Base-by-base conservation (phyloP, 495 filamentous ascomycete genomes). In the Parathielavia appendiculata region DNA sequence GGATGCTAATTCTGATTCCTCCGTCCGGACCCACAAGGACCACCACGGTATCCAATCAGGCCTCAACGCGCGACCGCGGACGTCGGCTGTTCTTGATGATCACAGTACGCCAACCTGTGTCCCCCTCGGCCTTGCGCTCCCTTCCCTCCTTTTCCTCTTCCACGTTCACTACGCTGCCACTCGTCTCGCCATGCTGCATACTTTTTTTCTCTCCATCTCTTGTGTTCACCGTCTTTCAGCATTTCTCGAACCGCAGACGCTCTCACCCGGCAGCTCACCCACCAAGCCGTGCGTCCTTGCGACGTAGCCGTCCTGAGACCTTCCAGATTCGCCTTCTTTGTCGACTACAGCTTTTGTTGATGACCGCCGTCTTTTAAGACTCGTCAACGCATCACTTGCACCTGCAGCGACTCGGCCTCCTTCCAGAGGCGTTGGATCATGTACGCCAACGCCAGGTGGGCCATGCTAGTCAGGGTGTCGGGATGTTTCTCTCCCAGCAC, bases 41-140 rank as follows among this genome's bases (percentile, higher is more conserved):
- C 16, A 34, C 46, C 26, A 49, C 23, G 46, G 22, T 49, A 49
- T 49, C 23, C 23, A 49, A 49, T 49, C 46, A 49, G 46, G 46
- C 34, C 46, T 34, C 26, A 34, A 30, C 6, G 26, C 26, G 32
- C 46, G 23, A 49, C 46, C 17, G 9, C 40, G 40, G 35, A 43
- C 16, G 9, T 43, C 40, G 40, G 8, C 40, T 43, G 40, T 43
- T 8, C 40, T 43, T 43, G 40, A 43, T 43, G 19, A 47, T 30
- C 10, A 47, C 44, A 23, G 7, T 20, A 43, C 40, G 17, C 40
- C 40, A 43, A 43, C 8, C 40, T 43, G 8, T 16, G 26, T 30
- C 44, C 20, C 16, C 44, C 44, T 47, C 44, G 10, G 22, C 44
- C 19, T 47, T 30, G 19, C 19, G 44, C 44, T 38, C 40, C 39